Evolutionary conservation across 768 basidiomycete species (phyloP).

Genomic region (Russula foetens): DNA sequence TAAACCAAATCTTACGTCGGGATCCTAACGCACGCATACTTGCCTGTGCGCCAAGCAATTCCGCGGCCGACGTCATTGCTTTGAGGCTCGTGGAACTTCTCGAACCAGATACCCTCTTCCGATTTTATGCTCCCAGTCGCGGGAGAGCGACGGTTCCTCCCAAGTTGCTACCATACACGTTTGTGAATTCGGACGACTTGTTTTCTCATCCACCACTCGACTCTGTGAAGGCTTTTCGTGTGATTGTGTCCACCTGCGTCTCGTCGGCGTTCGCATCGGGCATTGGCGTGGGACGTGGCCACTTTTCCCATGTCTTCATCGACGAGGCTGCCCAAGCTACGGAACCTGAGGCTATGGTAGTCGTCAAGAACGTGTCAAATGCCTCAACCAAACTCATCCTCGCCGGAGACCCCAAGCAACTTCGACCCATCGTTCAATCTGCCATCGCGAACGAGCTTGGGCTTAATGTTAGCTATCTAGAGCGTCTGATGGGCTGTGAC

Average conservation of each 20-base stretch:
- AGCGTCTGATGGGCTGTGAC: slow-evolving; percentile 33
- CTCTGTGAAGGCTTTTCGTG: slow-evolving; percentile 31
- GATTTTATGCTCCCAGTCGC: slow-evolving; percentile 51
- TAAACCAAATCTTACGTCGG: slow-evolving; percentile 41
- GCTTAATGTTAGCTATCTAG: slow-evolving; percentile 51
- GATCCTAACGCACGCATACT: slow-evolving; percentile 42
- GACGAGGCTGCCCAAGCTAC: slow-evolving; percentile 71
- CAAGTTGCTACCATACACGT: slow-evolving; percentile 27
- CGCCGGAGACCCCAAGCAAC: slow-evolving; percentile 63
- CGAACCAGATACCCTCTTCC: slow-evolving; percentile 37
- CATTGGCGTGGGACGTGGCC: slow-evolving; percentile 50
- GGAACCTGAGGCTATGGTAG: slow-evolving; percentile 57
- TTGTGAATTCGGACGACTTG: slow-evolving; percentile 28
- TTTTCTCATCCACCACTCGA: slow-evolving; percentile 21
- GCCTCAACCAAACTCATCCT: slow-evolving; percentile 48
- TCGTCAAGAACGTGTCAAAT: slow-evolving; percentile 53
- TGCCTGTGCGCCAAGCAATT: slow-evolving; percentile 62
- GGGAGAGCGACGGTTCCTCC: slow-evolving; percentile 33
- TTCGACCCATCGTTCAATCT: slow-evolving; percentile 62
- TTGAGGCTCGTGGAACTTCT: slow-evolving; percentile 29
- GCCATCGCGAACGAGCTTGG: slow-evolving; percentile 47
- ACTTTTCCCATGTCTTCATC: slow-evolving; percentile 61
- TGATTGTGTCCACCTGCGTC: slow-evolving; percentile 59
- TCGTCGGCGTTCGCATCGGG: slow-evolving; percentile 50
- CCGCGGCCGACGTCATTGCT: slow-evolving; percentile 46